Evolutionary conservation across 2,329 filamentous ascomycete species (phyloP).

Genomic region (Alternaria tenuissima): DNA sequence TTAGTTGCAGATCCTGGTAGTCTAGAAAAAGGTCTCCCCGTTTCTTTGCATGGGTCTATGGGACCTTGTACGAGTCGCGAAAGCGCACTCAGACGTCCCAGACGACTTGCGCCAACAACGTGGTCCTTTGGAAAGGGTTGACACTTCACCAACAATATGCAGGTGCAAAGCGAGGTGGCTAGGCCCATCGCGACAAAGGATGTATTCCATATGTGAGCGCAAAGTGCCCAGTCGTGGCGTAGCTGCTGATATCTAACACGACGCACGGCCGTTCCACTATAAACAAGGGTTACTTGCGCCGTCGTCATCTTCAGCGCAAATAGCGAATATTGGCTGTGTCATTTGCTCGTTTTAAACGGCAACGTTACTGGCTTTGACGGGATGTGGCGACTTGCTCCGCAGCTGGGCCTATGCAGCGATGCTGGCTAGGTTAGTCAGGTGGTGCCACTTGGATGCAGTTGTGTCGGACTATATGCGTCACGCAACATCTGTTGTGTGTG

Average conservation of each 20-base stretch:
- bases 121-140: conserved; percentile 16
- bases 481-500: conserved; percentile 19
- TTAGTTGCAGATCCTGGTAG: conserved; percentile 34
- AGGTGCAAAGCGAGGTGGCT: conserved; percentile 8
- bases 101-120: conserved; percentile 23
- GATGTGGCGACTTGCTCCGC: conserved; percentile 35
- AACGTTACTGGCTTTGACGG: conserved; percentile 18
- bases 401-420: conserved; percentile 16
- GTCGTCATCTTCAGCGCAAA: conserved; percentile 40
- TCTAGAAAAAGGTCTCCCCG: conserved; percentile 35
- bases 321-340: conserved; percentile 40
- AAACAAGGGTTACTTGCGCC: conserved; percentile 33
- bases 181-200: conserved; percentile 5
- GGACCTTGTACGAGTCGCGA: conserved; percentile 22
- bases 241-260: conserved; percentile 15
- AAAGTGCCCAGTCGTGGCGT: conserved; percentile 16
- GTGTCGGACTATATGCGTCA: conserved; percentile 17
- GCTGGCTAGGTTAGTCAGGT: conserved; percentile 26
- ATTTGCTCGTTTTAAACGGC: conserved; percentile 27
- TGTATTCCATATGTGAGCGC: conserved; percentile 3
- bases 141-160: conserved; percentile 19
- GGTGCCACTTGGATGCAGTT: conserved; percentile 12
- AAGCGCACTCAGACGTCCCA: conserved; percentile 16
- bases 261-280: conserved; percentile 29
- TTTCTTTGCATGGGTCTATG: conserved; percentile 33